Conservation (phyloP, 2,329 filamentous ascomycete species). For the Endoconidiophora laricicola region DNA sequence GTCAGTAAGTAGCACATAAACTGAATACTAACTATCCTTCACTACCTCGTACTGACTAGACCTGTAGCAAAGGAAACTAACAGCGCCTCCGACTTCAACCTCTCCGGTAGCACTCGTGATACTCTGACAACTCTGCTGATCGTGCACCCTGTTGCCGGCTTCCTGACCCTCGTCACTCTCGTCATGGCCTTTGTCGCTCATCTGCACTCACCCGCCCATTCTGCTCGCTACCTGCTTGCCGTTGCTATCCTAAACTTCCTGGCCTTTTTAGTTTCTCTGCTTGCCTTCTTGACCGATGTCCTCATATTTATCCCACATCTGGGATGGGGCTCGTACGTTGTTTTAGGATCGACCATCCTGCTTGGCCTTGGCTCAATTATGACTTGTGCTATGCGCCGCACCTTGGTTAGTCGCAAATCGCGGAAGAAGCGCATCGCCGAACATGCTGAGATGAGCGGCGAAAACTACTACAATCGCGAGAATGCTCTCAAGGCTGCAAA, state of each 20-base stretch:
- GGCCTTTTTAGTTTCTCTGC: conserved; percentile 64
- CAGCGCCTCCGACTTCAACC: conserved; percentile 34
- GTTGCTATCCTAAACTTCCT: conserved; percentile 77
- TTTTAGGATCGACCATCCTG: conserved; percentile 73
- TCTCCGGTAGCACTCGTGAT: conserved; percentile 34
- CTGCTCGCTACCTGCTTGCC: conserved; percentile 68
- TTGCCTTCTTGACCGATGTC: conserved; percentile 86
- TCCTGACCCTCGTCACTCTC: conserved; percentile 74
- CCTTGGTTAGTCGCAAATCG: conserved; percentile 81
- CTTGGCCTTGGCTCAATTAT: conserved; percentile 69
- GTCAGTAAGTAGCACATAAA: conserved; percentile 39
- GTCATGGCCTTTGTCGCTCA: conserved; percentile 66
- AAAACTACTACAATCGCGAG: conserved; percentile 72
- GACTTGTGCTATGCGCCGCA: conserved; percentile 87
- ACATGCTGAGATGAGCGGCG: conserved; percentile 93
- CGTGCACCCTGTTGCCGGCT: conserved; percentile 77
- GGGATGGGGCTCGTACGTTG: conserved; percentile 86
- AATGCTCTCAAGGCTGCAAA: conserved; percentile 33
- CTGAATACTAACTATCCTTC: conserved; percentile 15
- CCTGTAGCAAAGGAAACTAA: conserved; percentile 14
- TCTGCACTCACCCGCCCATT: conserved; percentile 76
- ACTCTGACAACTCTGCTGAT: conserved; percentile 78
- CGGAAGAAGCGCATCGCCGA: conserved; percentile 79
- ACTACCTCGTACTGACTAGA: conserved; percentile 12
- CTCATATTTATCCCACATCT: conserved; percentile 87